Conservation (phyloP, 2,329 filamentous ascomycete species). For the Penicillium sp. region DNA sequence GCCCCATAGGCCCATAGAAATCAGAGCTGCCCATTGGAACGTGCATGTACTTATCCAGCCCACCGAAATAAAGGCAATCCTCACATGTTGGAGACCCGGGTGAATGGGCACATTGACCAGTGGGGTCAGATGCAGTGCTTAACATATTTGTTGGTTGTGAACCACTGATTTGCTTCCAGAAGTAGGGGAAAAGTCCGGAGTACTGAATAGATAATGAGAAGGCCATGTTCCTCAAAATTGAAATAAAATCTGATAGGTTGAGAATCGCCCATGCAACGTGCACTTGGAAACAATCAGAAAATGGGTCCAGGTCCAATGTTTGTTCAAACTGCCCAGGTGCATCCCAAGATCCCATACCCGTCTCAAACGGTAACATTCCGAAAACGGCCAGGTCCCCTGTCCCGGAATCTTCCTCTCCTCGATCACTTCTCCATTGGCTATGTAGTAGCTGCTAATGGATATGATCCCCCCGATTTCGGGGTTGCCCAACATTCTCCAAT, state of each 20-base stretch:
- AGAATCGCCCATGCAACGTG: too few relatives aligned
- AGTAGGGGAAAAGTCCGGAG: background rate
- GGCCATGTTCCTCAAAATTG: too few relatives aligned
- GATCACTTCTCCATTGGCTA: slow-evolving; percentile 8
- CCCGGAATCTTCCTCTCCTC: slow-evolving; percentile 22
- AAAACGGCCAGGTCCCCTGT: slow-evolving; percentile 32
- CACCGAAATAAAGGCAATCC: background rate
- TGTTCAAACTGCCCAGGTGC: too few relatives aligned
- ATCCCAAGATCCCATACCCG: slow-evolving; percentile 9
- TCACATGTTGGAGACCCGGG: slow-evolving; percentile 14
- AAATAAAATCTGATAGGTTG: too few relatives aligned
- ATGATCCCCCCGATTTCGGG: slow-evolving; percentile 32
- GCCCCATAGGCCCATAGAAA: slow-evolving; percentile 1
- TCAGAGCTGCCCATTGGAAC: slow-evolving; percentile 1
- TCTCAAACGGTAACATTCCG: slow-evolving; percentile 26
- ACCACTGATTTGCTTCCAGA: background rate
- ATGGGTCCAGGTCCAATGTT: too few relatives aligned
- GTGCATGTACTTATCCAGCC: background rate
- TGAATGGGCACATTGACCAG: slow-evolving; percentile 11
- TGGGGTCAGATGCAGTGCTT: slow-evolving; percentile 35
- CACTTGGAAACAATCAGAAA: too few relatives aligned
- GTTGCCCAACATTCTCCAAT: slow-evolving; percentile 15
- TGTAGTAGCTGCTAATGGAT: background rate
- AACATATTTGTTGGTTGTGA: slow-evolving; percentile 23
- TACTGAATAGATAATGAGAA: background rate